These are phyloP conservation scores for Aspergillus haitiensis DNA, from an alignment of 495 filamentous ascomycete species.

Conservation along the genomic window DNA sequence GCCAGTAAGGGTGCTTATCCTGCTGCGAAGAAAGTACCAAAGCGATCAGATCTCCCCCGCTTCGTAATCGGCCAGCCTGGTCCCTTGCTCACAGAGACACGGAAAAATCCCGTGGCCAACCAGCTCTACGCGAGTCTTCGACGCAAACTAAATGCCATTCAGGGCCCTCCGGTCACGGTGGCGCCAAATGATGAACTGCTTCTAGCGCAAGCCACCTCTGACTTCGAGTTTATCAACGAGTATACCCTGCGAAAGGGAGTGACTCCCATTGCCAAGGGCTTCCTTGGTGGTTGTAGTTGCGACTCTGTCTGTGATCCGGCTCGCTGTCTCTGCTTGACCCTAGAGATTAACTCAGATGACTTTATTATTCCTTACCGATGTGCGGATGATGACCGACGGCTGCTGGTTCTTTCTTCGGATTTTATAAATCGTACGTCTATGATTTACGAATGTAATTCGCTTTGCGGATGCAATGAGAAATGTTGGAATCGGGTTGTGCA, in stretches of 20 bases:
- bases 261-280: conserved; percentile 31
- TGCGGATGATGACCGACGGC: conserved; percentile 14
- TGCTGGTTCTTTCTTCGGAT: conserved; percentile 29
- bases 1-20: conserved; percentile 30
- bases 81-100: conserved; percentile 17
- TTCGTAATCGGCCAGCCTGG: conserved; percentile 14
- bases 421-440: conserved; percentile 38
- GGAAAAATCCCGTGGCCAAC: neutral
- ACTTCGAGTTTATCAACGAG: conserved; percentile 48
- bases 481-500: conserved; percentile 86
- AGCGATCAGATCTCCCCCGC: conserved; percentile 14
- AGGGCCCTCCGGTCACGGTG: conserved; percentile 33
- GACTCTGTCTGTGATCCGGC: conserved; percentile 31
- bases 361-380: conserved; percentile 40
- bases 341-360: conserved; percentile 39
- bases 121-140: conserved; percentile 24
- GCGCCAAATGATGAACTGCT: conserved; percentile 22
- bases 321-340: conserved; percentile 39
- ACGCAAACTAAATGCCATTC: conserved; percentile 29
- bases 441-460: conserved; percentile 82
- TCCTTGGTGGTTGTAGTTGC: conserved; percentile 47
- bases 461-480: conserved; percentile 61
- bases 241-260: conserved; percentile 43
- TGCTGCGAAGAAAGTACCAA: conserved; percentile 15
- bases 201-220: conserved; percentile 29